Evolutionary conservation across 164 flowering plant species (phyloP).

Genomic region (Umbellularia californica): DNA sequence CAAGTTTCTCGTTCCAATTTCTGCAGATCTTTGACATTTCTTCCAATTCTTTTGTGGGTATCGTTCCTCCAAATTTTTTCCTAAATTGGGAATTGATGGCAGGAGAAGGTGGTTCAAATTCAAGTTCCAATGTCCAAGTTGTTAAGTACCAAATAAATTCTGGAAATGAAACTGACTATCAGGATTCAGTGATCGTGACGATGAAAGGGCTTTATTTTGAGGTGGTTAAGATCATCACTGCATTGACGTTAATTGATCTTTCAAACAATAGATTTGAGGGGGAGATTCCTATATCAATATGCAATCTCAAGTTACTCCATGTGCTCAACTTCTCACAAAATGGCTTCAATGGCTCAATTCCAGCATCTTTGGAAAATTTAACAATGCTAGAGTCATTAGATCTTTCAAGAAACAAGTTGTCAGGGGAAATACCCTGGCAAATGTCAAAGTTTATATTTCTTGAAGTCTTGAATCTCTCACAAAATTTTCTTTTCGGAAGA

Average conservation of each 20-base stretch:
- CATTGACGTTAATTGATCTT: background rate
- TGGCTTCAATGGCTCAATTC: background rate
- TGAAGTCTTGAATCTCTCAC: conserved; percentile 1
- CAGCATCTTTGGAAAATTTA: background rate
- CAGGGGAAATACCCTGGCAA: background rate
- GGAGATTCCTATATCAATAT: background rate
- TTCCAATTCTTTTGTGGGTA: too few relatives aligned
- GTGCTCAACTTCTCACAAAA: background rate
- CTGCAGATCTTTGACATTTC: background rate
- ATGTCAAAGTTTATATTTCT: background rate
- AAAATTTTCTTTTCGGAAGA: background rate
- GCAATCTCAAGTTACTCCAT: background rate
- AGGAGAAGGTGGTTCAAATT: background rate
- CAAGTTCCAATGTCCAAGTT: too few relatives aligned
- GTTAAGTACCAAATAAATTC: too few relatives aligned
- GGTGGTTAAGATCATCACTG: background rate
- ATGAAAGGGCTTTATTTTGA: background rate
- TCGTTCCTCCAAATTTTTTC: too few relatives aligned
- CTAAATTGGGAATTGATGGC: background rate
- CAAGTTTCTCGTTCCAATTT: background rate
- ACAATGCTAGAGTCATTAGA: background rate
- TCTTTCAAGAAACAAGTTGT: background rate
- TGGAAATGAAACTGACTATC: background rate
- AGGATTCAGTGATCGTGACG: background rate
- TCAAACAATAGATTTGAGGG: background rate